Evolutionary conservation across 306 rosid genomes (phyloP).

Genomic region (Lithocarpus polystachyus): DNA sequence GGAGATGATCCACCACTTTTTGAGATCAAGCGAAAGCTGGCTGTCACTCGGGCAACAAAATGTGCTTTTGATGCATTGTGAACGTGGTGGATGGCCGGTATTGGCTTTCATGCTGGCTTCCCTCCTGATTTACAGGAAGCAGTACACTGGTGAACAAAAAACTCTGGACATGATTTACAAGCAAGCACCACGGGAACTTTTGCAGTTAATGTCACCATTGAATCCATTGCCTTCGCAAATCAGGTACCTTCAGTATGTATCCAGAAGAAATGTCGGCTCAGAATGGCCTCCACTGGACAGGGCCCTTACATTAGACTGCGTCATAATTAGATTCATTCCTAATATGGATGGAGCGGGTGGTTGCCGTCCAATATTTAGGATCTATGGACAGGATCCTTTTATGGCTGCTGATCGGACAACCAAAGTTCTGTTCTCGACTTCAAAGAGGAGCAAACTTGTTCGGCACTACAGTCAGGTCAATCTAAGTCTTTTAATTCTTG

Average conservation of each 20-base stretch:
- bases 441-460: slow-evolving; percentile 81
- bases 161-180: slow-evolving; percentile 89
- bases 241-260: slow-evolving; percentile 92
- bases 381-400: slow-evolving; percentile 93
- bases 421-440: slow-evolving; percentile 88
- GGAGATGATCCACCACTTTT: slow-evolving; percentile 94
- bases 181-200: slow-evolving; percentile 87
- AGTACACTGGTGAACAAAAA: slow-evolving; percentile 80
- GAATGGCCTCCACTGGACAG: slow-evolving; percentile 96
- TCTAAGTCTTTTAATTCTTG: slow-evolving; percentile 19
- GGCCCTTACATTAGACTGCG: slow-evolving; percentile 84
- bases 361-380: slow-evolving; percentile 90
- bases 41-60: slow-evolving; percentile 80
- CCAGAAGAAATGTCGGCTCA: slow-evolving; percentile 85
- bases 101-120: slow-evolving; percentile 94
- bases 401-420: slow-evolving; percentile 81
- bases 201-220: slow-evolving; percentile 89
- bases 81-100: slow-evolving; percentile 93
- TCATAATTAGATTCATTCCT: slow-evolving; percentile 79
- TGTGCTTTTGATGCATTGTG: slow-evolving; percentile 88
- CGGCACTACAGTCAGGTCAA: slow-evolving; percentile 81
- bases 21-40: slow-evolving; percentile 96
- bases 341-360: slow-evolving; percentile 81
- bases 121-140: slow-evolving; percentile 83
- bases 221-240: slow-evolving; percentile 91